Conservation (phyloP, 805 yeast species). For the Saturnispora serradocipensis region DNA sequence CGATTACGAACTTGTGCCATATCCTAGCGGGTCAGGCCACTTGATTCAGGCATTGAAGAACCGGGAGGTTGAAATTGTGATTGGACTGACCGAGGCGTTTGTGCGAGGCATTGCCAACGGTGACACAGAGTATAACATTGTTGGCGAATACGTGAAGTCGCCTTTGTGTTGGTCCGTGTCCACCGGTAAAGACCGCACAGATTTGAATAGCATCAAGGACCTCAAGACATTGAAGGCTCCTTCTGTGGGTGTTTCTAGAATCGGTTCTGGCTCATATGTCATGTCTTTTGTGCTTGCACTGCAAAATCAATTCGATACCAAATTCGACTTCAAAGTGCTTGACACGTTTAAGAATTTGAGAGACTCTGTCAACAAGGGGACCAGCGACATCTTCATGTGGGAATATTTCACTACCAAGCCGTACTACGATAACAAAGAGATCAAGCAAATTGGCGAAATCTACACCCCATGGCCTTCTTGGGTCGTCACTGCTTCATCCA, state of each 20-base stretch:
- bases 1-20: constrained; percentile 52
- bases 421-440: constrained; percentile 72
- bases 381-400: constrained; percentile 90
- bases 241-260: constrained; percentile 71
- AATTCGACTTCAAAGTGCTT: constrained; percentile 42
- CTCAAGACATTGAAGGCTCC: constrained; percentile 37
- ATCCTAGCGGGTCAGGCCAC: constrained; percentile 83
- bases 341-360: constrained; percentile 68
- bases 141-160: constrained; percentile 77
- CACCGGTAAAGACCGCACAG: constrained; percentile 57
- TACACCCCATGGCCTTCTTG: constrained; percentile 97
- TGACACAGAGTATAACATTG: constrained; percentile 46
- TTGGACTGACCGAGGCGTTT: constrained; percentile 89
- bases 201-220: constrained; percentile 41
- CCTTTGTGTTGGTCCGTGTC: constrained; percentile 89
- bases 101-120: constrained; percentile 76
- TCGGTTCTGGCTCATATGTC: constrained; percentile 87
- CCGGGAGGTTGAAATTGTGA: constrained; percentile 63
- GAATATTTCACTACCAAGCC: constrained; percentile 83
- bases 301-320: constrained; percentile 42
- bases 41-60: constrained; percentile 62
- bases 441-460: constrained; percentile 76
- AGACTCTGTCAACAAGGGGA: constrained; percentile 58
- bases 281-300: constrained; percentile 81
- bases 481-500: constrained; percentile 56